Evolutionary conservation across 441 rosid species (phyloP).

Genomic region (Gossypium gossypioides): DNA sequence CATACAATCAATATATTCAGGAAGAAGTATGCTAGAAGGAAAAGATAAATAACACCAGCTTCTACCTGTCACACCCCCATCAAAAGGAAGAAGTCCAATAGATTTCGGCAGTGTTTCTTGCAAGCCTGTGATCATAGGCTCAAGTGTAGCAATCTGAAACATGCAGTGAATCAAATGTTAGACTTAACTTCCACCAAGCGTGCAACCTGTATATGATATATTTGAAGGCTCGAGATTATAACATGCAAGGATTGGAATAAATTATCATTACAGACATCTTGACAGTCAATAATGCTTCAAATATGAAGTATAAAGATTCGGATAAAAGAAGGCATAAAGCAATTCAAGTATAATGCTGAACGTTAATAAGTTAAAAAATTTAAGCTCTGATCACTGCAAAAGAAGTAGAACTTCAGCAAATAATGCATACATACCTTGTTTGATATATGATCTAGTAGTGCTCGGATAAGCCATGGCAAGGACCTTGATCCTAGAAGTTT

Average conservation of each 20-base stretch:
- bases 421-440: slow-evolving; percentile 54
- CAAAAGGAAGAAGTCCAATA: slow-evolving; percentile 90
- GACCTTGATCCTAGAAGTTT: slow-evolving; percentile 94
- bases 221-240: not conserved
- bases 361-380: not conserved
- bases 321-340: not conserved
- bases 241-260: not conserved
- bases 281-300: not conserved
- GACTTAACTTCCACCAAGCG: slow-evolving; percentile 5
- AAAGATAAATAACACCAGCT: not conserved
- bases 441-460: slow-evolving; percentile 88
- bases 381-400: not conserved
- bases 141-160: slow-evolving; percentile 65
- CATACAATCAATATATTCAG: not conserved
- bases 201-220: not conserved
- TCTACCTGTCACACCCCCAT: slow-evolving; percentile 88
- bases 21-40: not conserved
- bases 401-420: not conserved
- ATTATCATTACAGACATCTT: not conserved
- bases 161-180: slow-evolving; percentile 13
- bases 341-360: not conserved
- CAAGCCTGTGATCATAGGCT: slow-evolving; percentile 82
- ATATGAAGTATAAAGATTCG: not conserved
- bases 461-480: slow-evolving; percentile 95
- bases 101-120: slow-evolving; percentile 96